Evolutionary conservation across 192 early-diverging fungal species (phyloP).

Genomic region (Backusella macrospora): DNA sequence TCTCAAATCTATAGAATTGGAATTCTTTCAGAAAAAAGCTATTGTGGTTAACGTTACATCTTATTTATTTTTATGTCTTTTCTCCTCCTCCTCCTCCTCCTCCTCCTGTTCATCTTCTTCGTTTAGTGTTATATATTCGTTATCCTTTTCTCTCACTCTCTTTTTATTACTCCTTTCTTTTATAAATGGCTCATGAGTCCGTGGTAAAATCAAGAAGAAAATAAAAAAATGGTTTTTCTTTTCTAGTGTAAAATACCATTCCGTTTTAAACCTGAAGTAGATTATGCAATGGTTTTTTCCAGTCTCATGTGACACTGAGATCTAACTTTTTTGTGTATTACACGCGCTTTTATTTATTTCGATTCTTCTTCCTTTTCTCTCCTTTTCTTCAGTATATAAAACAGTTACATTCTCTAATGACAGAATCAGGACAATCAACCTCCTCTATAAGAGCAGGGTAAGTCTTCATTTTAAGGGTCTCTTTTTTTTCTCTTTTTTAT

Average conservation of each 20-base stretch:
- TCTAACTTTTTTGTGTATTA: too few relatives aligned
- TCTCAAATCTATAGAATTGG: too few relatives aligned
- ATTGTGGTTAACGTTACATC: too few relatives aligned
- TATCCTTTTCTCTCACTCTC: not conserved
- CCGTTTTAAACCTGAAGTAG: not conserved
- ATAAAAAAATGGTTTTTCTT: not conserved
- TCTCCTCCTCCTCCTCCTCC: too few relatives aligned
- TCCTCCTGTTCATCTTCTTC: too few relatives aligned
- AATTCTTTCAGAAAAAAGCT: too few relatives aligned
- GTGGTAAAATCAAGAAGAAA: not conserved
- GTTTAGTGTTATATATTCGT: not conserved
- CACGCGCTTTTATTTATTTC: not conserved
- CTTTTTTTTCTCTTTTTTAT: not conserved
- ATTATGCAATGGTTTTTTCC: not conserved
- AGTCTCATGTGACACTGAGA: too few relatives aligned
- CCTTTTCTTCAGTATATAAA: not conserved
- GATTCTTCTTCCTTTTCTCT: not conserved
- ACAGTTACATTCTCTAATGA: conserved; percentile 10
- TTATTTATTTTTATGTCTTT: too few relatives aligned
- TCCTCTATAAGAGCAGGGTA: conserved; percentile 34
- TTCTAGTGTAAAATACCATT: not conserved
- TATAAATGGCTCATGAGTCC: not conserved
- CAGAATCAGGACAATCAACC: conserved; percentile 31
- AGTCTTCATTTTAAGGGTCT: not conserved
- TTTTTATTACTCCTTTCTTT: not conserved